Base-by-base conservation (phyloP, 257 asterid species). In the Cruciata laevipes region DNA sequence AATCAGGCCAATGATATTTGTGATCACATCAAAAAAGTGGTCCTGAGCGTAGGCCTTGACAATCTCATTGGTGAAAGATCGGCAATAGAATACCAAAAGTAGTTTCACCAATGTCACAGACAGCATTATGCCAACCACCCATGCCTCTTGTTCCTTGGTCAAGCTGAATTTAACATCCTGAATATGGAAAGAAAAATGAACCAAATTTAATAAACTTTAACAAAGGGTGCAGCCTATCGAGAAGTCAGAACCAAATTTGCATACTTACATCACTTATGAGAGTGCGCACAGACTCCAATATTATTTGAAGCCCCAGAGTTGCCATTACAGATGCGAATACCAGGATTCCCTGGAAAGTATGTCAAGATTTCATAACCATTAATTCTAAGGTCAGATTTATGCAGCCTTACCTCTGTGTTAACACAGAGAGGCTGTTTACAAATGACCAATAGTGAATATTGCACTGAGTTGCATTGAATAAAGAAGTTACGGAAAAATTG, bases 291-390 rank as follows among this genome's bases (percentile, higher is more conserved):
- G 85, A 80, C 66, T 83, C 87, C 80, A 80, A 60, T 42, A 83
- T 83, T 56, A 83, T 83, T 77, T 83, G 87, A 59, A 83, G 74
- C 40, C 87, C 87, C 9, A 83, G 70, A 75, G 87, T 83, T 30
- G 87, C 87, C 87, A 83, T 83, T 38, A 83, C 87, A 65, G 87
- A 83, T 51, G 87, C 87, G 75, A 83, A 83, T 47, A 83, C 87
- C n/a, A 83, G 87, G 68, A 83, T 83, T 65, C 87, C 87, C 87
- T 83, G 77, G 66, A 73, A 51, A 59, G 62, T 20, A 53, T 61
- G 37, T 61, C 49, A 47, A 59, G 20, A 65, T 62, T 42, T 57
- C 53, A 61, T 53, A 70, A 7, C 16, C 14, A 23, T 6, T 24
- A 38, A 40, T 2, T 24, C 62, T 44, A 21, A 47, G 49, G 49